Base-by-base conservation (phyloP, 2,329 filamentous ascomycete genomes). In the Chaetomium strumarium region DNA sequence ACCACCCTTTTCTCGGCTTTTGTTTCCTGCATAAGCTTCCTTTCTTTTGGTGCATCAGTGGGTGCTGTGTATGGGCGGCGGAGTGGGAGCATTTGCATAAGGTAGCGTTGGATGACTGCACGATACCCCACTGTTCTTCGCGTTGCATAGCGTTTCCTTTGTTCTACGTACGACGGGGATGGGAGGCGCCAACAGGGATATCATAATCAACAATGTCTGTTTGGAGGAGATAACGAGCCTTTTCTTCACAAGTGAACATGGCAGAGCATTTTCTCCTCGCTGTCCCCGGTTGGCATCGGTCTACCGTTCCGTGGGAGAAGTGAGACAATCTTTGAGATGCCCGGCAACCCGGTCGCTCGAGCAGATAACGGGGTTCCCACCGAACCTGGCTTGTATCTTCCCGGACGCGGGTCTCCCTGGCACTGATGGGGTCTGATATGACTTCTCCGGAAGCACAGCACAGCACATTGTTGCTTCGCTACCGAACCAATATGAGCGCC, bases 81-180 rank as follows among this genome's bases (percentile, higher is more conserved):
- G 41, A 45, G 16, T 51, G 40, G 24, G 37, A 46, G 45, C 48
- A 42, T 47, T 51, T 16, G 47, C 40, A n/a, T n/a, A n/a, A n/a
- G n/a, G 39, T 40, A 37, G 43, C 34, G 34, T 34, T 48, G 52
- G 37, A 46, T 43, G 52, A 37, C 14, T 46, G 43, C 52, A 51
- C 44, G 48, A 51, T 50, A 54, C 51, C n/a, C 42, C 30, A 12
- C 19, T 45, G 29, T 45, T 45, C 31, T 50, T 54, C 37, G 37
- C 47, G 38, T 51, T 40, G 44, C 52, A 50, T 50, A 42, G 51
- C 39, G 36, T 31, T 42, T n/a, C 34, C 13, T n/a, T n/a, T 37
- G 13, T 13, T 37, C 14, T 10, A 12, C n/a, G n/a, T n/a, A n/a
- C n/a, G n/a, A n/a, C n/a, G n/a, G n/a, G n/a, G n/a, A n/a, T n/a